These are phyloP conservation scores for Scedosporium dehoogii DNA, from an alignment of 2,329 filamentous ascomycete species.

Conservation along the genomic window DNA sequence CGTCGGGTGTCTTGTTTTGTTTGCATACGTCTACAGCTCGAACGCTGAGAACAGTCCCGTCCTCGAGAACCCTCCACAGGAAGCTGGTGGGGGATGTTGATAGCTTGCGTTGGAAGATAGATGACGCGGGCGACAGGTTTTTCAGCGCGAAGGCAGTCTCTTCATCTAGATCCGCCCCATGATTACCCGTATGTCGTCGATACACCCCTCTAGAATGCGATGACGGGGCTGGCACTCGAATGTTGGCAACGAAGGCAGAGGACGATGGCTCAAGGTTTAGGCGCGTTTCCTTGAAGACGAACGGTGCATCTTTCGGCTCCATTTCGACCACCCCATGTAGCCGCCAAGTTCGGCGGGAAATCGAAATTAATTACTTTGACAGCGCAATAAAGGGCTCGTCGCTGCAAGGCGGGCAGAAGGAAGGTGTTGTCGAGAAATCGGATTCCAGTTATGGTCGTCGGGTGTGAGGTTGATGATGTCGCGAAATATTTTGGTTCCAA, in stretches of 20 bases:
- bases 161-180: constrained; percentile 42
- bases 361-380: not conserved
- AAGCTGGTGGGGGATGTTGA: constrained; percentile 73
- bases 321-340: constrained; percentile 57
- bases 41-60: constrained; percentile 70
- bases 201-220: constrained; percentile 22
- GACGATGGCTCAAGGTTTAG: constrained; percentile 70
- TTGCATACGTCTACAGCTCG: constrained; percentile 73
- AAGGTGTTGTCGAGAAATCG: not conserved
- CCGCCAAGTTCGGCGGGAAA: not conserved
- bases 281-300: constrained; percentile 78
- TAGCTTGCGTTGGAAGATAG: constrained; percentile 74
- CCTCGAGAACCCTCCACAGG: constrained; percentile 81
- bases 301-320: constrained; percentile 51
- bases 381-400: not conserved
- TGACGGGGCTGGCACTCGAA: constrained; percentile 52
- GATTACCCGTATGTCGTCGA: constrained; percentile 18
- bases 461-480: not conserved
- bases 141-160: constrained; percentile 63
- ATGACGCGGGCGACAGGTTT: constrained; percentile 67
- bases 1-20: constrained; percentile 51
- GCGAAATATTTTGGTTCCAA: constrained; percentile 6
- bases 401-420: not conserved
- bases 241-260: constrained; percentile 58
- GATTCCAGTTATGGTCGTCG: not conserved